Percentiles rank a stretch among this genome's conserved stretches.
Conservation (phyloP, 306 rosid genomes). For the Vicia faba region DNA sequence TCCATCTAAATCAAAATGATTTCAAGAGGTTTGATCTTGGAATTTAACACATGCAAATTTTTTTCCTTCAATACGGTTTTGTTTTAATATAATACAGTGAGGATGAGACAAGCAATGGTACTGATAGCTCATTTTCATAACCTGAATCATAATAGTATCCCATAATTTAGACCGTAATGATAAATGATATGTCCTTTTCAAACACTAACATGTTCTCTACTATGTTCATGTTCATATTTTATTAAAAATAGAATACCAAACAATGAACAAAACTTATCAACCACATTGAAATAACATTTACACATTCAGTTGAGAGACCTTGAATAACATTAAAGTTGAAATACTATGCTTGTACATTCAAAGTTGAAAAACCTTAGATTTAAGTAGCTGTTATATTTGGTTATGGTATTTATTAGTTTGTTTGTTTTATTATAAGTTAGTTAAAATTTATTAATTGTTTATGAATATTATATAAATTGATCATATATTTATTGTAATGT, state of each 20-base stretch:
- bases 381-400: too few species aligned
- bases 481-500: too few species aligned
- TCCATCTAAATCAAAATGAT: neutral
- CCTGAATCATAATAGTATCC: too few species aligned
- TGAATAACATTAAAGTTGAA: neutral
- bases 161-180: neutral
- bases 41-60: neutral
- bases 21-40: constrained; percentile 6
- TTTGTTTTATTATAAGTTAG: too few species aligned
- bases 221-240: constrained; percentile 17
- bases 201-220: constrained; percentile 3
- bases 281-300: neutral
- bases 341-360: neutral
- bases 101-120: neutral
- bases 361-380: too few species aligned
- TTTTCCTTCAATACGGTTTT: neutral
- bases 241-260: neutral
- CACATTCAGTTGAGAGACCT: neutral
- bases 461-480: too few species aligned
- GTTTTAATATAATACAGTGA: neutral
- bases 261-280: neutral
- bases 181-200: neutral
- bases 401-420: too few species aligned
- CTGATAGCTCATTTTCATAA: neutral
- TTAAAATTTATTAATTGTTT: too few species aligned